phyloP scores from a whole-genome alignment of 352 stramenopile genomes.

The Globisporangium alternatum region DNA sequence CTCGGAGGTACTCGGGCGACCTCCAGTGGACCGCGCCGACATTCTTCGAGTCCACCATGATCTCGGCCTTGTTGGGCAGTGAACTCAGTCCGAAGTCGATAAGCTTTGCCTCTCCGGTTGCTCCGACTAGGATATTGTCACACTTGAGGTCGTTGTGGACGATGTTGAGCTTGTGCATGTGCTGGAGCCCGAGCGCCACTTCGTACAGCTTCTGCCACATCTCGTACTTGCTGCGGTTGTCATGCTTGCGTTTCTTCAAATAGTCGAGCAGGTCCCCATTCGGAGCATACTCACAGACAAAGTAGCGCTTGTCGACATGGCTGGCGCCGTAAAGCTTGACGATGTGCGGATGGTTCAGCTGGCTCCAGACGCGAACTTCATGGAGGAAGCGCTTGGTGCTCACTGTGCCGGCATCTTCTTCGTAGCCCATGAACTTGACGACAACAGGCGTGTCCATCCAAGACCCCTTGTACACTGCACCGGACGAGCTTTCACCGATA shows the following conservation, averaged over 20 bases:
- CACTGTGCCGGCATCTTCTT: neutral
- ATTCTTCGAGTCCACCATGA: neutral
- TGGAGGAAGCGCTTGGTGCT: neutral
- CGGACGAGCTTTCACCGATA: neutral
- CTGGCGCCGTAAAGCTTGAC: neutral
- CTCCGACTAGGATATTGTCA: neutral
- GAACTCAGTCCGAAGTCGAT: neutral
- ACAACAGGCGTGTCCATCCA: neutral
- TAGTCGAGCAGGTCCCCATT: neutral
- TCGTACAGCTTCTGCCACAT: constrained; percentile 2
- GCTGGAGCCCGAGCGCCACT: constrained; percentile 1
- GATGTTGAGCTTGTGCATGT: neutral
- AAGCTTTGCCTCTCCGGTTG: neutral
- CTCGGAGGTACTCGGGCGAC: neutral
- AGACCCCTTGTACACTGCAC: neutral
- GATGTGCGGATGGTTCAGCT: neutral
- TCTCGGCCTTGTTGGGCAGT: neutral
- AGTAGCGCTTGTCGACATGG: neutral
- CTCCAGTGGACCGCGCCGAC: neutral
- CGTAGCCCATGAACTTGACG: neutral
- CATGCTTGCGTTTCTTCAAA: neutral
- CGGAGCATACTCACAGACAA: constrained; percentile 1
- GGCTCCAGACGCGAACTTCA: neutral
- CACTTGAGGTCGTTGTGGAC: neutral
- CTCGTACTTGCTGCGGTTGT: neutral